phyloP scores from a whole-genome alignment of 2,329 filamentous ascomycete species.

The Aspergillus texensis region DNA sequence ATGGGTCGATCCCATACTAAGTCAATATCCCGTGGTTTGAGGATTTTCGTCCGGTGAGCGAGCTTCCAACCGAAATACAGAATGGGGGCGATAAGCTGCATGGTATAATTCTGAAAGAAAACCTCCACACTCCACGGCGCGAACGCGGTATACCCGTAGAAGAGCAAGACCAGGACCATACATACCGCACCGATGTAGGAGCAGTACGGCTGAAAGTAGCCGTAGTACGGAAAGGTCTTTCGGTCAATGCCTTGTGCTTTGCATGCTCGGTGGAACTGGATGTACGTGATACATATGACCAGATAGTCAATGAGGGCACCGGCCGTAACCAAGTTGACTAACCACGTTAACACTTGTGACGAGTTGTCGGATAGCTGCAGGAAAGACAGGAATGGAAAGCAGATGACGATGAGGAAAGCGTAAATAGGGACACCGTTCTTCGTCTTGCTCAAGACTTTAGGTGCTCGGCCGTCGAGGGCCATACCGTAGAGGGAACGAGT shows the following conservation, averaged over 20 bases:
- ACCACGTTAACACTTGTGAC: slow-evolving; percentile 25
- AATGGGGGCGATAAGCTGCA: slow-evolving; percentile 65
- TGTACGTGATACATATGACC: slow-evolving; percentile 67
- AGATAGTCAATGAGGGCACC: slow-evolving; percentile 38
- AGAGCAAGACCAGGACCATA: slow-evolving; percentile 68
- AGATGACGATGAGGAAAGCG: slow-evolving; percentile 64
- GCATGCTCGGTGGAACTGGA: slow-evolving; percentile 70
- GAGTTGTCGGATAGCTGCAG: slow-evolving; percentile 63
- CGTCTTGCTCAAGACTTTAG: slow-evolving; percentile 47
- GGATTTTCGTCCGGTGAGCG: slow-evolving; percentile 60
- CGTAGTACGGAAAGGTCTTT: slow-evolving; percentile 67
- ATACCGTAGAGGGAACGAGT: slow-evolving; percentile 67
- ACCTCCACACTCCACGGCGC: slow-evolving; percentile 63
- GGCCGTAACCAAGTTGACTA: slow-evolving; percentile 12
- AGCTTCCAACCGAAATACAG: slow-evolving; percentile 71
- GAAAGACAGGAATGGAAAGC: slow-evolving; percentile 70
- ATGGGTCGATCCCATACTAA: slow-evolving; percentile 33
- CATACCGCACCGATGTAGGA: slow-evolving; percentile 66
- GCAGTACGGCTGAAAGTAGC: slow-evolving; percentile 67
- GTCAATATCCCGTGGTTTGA: slow-evolving; percentile 60
- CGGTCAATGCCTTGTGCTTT: slow-evolving; percentile 67
- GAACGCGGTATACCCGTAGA: slow-evolving; percentile 73
- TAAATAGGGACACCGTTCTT: slow-evolving; percentile 65
- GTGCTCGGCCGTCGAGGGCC: slow-evolving; percentile 66
- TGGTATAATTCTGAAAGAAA: slow-evolving; percentile 72